phyloP scores from a whole-genome alignment of 169 alveolate species.

The Plasmodium coatneyi region DNA sequence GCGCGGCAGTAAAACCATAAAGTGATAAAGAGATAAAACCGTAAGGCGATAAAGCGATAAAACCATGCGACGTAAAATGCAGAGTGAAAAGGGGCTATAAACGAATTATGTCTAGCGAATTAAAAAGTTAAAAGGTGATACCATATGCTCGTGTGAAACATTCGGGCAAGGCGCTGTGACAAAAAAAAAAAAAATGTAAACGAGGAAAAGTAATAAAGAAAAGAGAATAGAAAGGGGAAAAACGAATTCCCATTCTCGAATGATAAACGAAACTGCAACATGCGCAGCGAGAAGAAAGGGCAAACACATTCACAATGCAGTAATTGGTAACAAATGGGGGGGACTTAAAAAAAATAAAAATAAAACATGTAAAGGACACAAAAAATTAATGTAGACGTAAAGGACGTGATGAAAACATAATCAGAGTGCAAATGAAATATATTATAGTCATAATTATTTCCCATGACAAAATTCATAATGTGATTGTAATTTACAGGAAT shows the following conservation, averaged over 20 bases:
- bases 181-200: background rate
- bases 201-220: background rate
- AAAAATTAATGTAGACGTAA: conserved; percentile 29
- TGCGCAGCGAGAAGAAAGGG: background rate
- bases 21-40: background rate
- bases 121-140: background rate
- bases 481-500: conserved; percentile 65
- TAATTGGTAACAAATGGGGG: background rate
- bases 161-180: background rate
- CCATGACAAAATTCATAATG: conserved; percentile 46
- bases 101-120: background rate
- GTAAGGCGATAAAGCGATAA: background rate
- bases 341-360: conserved; percentile 37
- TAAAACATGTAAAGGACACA: conserved; percentile 49
- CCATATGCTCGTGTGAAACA: background rate
- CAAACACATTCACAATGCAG: background rate
- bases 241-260: background rate
- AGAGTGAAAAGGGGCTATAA: background rate
- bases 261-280: background rate
- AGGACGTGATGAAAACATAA: conserved; percentile 58
- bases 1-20: background rate
- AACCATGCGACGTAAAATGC: background rate
- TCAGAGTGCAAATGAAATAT: conserved; percentile 66
- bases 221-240: background rate
- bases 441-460: conserved; percentile 62